Conservation (phyloP, 1,284 basidiomycete species). For the Omphalotus olearius region DNA sequence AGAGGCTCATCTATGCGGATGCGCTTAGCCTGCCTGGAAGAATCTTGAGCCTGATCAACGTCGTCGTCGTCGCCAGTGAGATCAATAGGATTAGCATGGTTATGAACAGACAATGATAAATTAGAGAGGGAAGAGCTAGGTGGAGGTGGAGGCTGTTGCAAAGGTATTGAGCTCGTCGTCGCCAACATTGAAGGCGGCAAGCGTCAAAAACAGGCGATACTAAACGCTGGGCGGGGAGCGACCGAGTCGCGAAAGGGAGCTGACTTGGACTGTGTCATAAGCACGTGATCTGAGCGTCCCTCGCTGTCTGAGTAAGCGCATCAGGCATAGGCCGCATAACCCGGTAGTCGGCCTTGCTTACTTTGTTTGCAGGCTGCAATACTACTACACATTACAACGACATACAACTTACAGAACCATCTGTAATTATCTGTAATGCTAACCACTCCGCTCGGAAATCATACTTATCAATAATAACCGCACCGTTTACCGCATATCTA, state of each 20-base stretch:
- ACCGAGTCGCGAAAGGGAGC: too few species aligned
- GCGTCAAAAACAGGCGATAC: not conserved
- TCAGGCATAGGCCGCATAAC: too few species aligned
- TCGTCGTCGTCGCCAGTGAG: conserved; percentile 56
- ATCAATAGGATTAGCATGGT: conserved; percentile 42
- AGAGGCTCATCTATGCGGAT: conserved; percentile 29
- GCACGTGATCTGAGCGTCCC: too few species aligned
- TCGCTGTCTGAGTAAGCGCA: too few species aligned
- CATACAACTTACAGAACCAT: too few species aligned
- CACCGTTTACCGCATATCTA: conserved; percentile 1
- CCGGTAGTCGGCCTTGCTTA: too few species aligned
- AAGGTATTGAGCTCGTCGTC: conserved; percentile 9
- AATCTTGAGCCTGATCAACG: conserved; percentile 20
- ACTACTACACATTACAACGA: too few species aligned
- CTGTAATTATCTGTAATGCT: too few species aligned
- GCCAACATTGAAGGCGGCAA: not conserved
- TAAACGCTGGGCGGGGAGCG: too few species aligned
- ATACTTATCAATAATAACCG: not conserved
- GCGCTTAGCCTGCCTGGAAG: conserved; percentile 34
- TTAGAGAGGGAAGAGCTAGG: conserved; percentile 25
- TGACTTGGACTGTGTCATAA: too few species aligned
- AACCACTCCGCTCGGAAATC: too few species aligned
- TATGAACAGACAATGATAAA: conserved; percentile 25
- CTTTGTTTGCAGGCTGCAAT: too few species aligned
- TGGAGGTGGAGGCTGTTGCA: conserved; percentile 4